These are phyloP conservation scores for Exophiala aquamarina DNA, from an alignment of 2,329 filamentous ascomycete genomes.

Conservation along the genomic window DNA sequence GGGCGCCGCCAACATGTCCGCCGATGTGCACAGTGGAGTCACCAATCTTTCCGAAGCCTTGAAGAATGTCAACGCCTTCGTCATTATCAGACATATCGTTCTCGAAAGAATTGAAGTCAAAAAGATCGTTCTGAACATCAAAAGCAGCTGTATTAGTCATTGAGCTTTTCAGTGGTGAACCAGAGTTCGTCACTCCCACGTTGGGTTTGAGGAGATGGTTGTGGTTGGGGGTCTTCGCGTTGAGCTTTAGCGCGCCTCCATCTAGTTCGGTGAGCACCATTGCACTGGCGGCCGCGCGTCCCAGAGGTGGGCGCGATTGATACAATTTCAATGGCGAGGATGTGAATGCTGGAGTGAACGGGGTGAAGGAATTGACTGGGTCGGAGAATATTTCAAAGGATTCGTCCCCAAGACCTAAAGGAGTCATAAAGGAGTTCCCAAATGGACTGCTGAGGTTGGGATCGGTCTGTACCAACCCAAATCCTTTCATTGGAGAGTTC, in stretches of 20 bases:
- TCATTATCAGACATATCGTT: slow-evolving; percentile 44
- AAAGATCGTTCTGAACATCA: slow-evolving; percentile 44
- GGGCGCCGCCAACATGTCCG: neutral
- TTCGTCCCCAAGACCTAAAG: slow-evolving; percentile 43
- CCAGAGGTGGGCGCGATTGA: slow-evolving; percentile 49
- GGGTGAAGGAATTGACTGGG: slow-evolving; percentile 33
- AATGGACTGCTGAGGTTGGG: slow-evolving; percentile 49
- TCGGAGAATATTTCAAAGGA: slow-evolving; percentile 59
- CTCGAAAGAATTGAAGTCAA: slow-evolving; percentile 47
- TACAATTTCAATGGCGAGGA: slow-evolving; percentile 56
- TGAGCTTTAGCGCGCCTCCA: slow-evolving; percentile 37
- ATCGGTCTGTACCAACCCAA: slow-evolving; percentile 42
- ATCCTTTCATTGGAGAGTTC: slow-evolving; percentile 66
- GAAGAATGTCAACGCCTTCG: slow-evolving; percentile 44
- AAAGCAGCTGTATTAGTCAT: slow-evolving; percentile 37
- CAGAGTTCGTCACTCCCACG: slow-evolving; percentile 16
- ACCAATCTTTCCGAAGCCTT: slow-evolving; percentile 49
- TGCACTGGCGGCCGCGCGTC: slow-evolving; percentile 49
- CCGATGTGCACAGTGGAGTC: slow-evolving; percentile 16
- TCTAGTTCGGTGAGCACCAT: slow-evolving; percentile 50
- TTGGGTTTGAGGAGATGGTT: slow-evolving; percentile 31
- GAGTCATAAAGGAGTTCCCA: slow-evolving; percentile 46
- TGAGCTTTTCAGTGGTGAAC: slow-evolving; percentile 22
- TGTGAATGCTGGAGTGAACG: slow-evolving; percentile 42
- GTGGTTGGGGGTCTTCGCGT: slow-evolving; percentile 37